These are phyloP conservation scores for Gaultheria prostrata DNA, from an alignment of 148 eudicot genomes.

Conservation along the genomic window DNA sequence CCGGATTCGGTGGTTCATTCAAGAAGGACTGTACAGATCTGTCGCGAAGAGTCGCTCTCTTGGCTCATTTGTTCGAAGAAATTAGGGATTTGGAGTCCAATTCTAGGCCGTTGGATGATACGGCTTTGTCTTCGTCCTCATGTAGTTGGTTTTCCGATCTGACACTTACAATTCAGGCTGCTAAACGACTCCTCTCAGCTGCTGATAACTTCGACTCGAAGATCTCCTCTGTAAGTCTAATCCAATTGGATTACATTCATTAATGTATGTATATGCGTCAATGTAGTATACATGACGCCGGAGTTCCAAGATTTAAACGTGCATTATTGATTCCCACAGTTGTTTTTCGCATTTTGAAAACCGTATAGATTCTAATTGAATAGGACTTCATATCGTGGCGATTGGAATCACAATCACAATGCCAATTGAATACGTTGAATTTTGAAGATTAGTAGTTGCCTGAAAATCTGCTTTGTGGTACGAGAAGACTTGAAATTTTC, in stretches of 20 bases:
- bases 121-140: slow-evolving; percentile 25
- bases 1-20: slow-evolving; percentile 50
- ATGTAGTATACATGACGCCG: neutral
- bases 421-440: neutral
- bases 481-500: neutral
- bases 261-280: neutral
- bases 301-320: neutral
- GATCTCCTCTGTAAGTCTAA: slow-evolving; percentile 34
- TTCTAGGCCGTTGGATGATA: slow-evolving; percentile 6
- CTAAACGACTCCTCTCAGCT: slow-evolving; percentile 42
- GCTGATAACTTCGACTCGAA: slow-evolving; percentile 49
- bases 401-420: neutral
- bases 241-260: neutral
- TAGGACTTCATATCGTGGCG: neutral
- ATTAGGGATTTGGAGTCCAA: slow-evolving; percentile 37
- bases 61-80: slow-evolving; percentile 74
- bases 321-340: neutral
- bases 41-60: slow-evolving; percentile 58
- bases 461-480: neutral
- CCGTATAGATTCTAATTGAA: neutral
- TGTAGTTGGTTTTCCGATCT: slow-evolving; percentile 41
- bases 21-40: slow-evolving; percentile 80
- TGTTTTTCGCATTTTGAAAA: too few relatives aligned
- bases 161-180: slow-evolving; percentile 42
- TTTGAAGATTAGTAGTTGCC: neutral